phyloP scores from a whole-genome alignment of 2,329 filamentous ascomycete species.

The Fusarium torulosum region DNA sequence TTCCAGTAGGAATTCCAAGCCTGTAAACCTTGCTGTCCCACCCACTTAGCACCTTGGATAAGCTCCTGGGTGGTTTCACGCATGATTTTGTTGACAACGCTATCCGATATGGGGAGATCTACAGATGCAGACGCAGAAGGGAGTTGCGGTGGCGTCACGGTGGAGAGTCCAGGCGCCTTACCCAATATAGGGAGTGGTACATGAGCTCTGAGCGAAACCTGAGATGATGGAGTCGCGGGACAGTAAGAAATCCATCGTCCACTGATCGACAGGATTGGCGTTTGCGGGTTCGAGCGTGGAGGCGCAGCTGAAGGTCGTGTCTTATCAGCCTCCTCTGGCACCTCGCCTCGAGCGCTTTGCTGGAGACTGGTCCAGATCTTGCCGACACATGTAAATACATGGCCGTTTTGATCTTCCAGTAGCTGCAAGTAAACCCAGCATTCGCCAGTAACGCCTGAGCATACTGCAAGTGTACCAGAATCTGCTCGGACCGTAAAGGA shows the following conservation, averaged over 20 bases:
- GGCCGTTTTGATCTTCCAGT: slow-evolving; percentile 57
- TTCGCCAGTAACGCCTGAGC: slow-evolving; percentile 87
- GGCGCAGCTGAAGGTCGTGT: slow-evolving; percentile 53
- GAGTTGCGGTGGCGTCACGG: slow-evolving; percentile 76
- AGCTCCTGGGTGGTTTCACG: slow-evolving; percentile 83
- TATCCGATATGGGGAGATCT: slow-evolving; percentile 78
- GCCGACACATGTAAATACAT: slow-evolving; percentile 75
- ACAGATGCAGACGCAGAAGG: slow-evolving; percentile 75
- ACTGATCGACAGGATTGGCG: slow-evolving; percentile 76
- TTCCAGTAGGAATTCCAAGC: slow-evolving; percentile 88
- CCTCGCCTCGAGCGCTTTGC: slow-evolving; percentile 64
- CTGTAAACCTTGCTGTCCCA: slow-evolving; percentile 80
- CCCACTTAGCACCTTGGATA: slow-evolving; percentile 80
- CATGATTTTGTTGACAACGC: slow-evolving; percentile 80
- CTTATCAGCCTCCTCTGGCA: slow-evolving; percentile 61
- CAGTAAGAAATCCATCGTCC: slow-evolving; percentile 84
- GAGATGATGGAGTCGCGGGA: slow-evolving; percentile 77
- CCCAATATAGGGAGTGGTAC: slow-evolving; percentile 68
- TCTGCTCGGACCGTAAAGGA: slow-evolving; percentile 81
- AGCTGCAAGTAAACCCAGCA: slow-evolving; percentile 79
- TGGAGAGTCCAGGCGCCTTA: slow-evolving; percentile 67
- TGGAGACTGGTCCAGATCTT: slow-evolving; percentile 95
- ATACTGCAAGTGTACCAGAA: slow-evolving; percentile 77
- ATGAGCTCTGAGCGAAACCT: slow-evolving; percentile 76
- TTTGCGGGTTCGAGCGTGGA: slow-evolving; percentile 62